phyloP scores from a whole-genome alignment of 129 eudicot species.

The Lonicera japonica region DNA sequence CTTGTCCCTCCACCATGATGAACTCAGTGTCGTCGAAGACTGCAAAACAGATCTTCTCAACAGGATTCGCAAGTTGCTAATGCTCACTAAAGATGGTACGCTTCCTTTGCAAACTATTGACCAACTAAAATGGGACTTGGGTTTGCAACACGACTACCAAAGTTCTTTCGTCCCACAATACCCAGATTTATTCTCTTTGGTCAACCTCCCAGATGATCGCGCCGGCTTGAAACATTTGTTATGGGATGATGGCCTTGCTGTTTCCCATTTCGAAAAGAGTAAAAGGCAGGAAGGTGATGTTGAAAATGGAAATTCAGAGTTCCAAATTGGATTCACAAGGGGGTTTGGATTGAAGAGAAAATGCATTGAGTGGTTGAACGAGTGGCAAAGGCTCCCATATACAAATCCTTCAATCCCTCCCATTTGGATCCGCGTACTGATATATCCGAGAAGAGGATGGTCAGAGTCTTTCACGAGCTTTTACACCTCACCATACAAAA shows the following conservation, averaged over 20 bases:
- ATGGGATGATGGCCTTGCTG: constrained; percentile 44
- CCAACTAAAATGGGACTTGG: no score
- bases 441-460: constrained; percentile 80
- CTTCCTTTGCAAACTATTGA: no score
- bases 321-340: no score
- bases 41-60: constrained; percentile 43
- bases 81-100: no score
- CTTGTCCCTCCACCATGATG: no score
- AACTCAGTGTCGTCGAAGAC: constrained; percentile 22
- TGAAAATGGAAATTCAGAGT: no score
- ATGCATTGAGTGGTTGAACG: constrained; percentile 61
- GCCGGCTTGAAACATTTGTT: constrained; percentile 69
- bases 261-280: constrained; percentile 64
- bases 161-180: no score
- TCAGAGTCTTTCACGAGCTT: no score
- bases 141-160: no score
- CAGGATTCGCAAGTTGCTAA: constrained; percentile 73
- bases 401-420: constrained; percentile 63
- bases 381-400: constrained; percentile 91
- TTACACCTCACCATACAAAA: no score
- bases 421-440: constrained; percentile 88
- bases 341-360: no score
- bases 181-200: constrained; percentile 60
- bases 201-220: constrained; percentile 39
- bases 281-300: no score